A percentile compares a stretch with the other conserved stretches of the same genome.
Conservation (phyloP, 106 monocot species). For the Allium fistulosum region DNA sequence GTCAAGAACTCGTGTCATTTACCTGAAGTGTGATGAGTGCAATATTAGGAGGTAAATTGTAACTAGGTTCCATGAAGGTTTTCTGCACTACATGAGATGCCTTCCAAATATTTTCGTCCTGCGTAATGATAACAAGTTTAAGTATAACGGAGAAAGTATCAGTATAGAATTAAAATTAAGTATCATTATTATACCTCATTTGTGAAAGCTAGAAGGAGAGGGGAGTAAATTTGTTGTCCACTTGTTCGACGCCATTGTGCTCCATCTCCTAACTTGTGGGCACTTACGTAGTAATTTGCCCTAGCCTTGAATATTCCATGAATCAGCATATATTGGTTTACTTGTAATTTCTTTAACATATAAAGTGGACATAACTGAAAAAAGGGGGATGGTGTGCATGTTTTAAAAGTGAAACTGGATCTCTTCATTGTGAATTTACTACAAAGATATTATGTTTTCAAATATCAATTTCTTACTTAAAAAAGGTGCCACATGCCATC, state of each 20-base stretch:
- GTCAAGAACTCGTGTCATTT: slow-evolving; percentile 1
- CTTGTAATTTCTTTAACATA: no score
- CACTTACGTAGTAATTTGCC: slow-evolving; percentile 51
- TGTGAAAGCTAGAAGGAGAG: slow-evolving; percentile 60
- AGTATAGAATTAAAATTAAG: not conserved
- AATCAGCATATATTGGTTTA: no score
- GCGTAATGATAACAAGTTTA: not conserved
- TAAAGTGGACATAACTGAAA: no score
- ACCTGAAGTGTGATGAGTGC: slow-evolving; percentile 82
- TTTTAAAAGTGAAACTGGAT: no score
- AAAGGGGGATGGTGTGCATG: no score
- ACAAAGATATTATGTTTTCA: no score
- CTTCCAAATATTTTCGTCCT: slow-evolving; percentile 62
- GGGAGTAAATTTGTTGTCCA: slow-evolving; percentile 82
- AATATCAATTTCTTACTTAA: no score
- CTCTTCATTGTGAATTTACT: no score
- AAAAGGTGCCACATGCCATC: no score
- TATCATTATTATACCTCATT: slow-evolving; percentile 35
- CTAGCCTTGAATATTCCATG: slow-evolving; percentile 25
- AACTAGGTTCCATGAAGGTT: slow-evolving; percentile 41
- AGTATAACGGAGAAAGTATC: slow-evolving; percentile 1
- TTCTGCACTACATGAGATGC: slow-evolving; percentile 26
- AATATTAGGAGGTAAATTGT: slow-evolving; percentile 74
- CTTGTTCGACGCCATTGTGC: slow-evolving; percentile 69
- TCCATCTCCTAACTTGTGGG: slow-evolving; percentile 52